These are phyloP conservation scores for Botrytis sinoallii DNA, from an alignment of 2,329 filamentous ascomycete genomes.

Conservation along the genomic window DNA sequence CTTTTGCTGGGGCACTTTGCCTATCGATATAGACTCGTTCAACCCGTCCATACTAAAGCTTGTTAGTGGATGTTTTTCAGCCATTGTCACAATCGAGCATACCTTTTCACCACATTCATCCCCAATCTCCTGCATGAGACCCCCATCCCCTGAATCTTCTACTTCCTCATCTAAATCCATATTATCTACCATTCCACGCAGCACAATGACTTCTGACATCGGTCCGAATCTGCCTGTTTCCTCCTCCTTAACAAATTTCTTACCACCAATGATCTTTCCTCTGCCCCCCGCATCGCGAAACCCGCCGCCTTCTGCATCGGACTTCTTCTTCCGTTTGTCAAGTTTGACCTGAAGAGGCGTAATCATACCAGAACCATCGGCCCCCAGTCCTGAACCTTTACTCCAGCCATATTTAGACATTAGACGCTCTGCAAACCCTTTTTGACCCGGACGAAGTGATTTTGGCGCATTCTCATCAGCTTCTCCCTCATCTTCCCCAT, in stretches of 20 bases:
- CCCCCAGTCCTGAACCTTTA: slow-evolving; percentile 82
- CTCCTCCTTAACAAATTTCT: slow-evolving; percentile 44
- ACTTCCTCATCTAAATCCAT: slow-evolving; percentile 80
- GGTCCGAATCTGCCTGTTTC: slow-evolving; percentile 60
- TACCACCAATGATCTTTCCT: slow-evolving; percentile 78
- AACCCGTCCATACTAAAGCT: slow-evolving; percentile 70
- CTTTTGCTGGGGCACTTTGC: slow-evolving; percentile 54
- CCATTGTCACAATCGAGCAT: slow-evolving; percentile 24
- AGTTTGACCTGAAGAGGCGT: slow-evolving; percentile 79
- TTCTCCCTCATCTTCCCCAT: slow-evolving; percentile 38
- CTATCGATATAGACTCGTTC: slow-evolving; percentile 75
- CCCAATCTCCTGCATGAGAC: slow-evolving; percentile 88
- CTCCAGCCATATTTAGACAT: slow-evolving; percentile 95
- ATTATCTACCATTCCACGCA: slow-evolving; percentile 81
- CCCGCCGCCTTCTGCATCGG: slow-evolving; percentile 75
- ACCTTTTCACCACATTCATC: slow-evolving; percentile 85
- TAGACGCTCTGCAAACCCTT: slow-evolving; percentile 80
- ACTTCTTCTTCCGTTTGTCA: slow-evolving; percentile 78
- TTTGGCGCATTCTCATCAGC: slow-evolving; percentile 44
- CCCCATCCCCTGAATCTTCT: slow-evolving; percentile 54
- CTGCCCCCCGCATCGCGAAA: slow-evolving; percentile 64
- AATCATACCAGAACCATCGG: slow-evolving; percentile 75
- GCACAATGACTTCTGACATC: slow-evolving; percentile 79
- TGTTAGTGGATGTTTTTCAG: slow-evolving; percentile 17
- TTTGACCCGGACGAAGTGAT: slow-evolving; percentile 71